Percentiles rank a stretch among this genome's conserved stretches.
phyloP scores from a whole-genome alignment of 2,329 filamentous ascomycete genomes.

The Sarocladium kiliense region DNA sequence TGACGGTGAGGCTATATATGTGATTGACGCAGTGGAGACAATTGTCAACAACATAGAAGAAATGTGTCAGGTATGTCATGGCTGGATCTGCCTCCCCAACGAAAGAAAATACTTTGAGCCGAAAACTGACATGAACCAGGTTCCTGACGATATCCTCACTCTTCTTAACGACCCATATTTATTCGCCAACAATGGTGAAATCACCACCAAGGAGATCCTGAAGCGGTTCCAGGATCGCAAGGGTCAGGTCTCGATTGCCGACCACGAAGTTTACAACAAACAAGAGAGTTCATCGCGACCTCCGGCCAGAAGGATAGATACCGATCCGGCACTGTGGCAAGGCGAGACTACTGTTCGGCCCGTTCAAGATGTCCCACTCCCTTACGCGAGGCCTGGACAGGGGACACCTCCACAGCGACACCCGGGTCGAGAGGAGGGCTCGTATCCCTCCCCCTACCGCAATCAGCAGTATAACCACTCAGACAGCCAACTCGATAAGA shows the following conservation, averaged over 20 bases:
- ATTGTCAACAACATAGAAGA: conserved; percentile 91
- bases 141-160: conserved; percentile 85
- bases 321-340: conserved; percentile 79
- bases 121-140: conserved; percentile 45
- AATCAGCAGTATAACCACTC: conserved; percentile 37
- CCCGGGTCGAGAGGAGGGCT: conserved; percentile 27
- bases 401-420: conserved; percentile 37
- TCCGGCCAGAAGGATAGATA: conserved; percentile 65
- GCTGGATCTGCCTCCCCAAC: not conserved
- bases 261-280: conserved; percentile 52
- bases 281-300: conserved; percentile 52
- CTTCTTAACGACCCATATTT: conserved; percentile 79
- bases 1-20: conserved; percentile 84
- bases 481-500: conserved; percentile 33
- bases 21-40: conserved; percentile 87
- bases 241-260: conserved; percentile 53
- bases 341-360: conserved; percentile 81
- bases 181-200: conserved; percentile 76
- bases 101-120: not conserved
- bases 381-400: conserved; percentile 31
- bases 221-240: conserved; percentile 83
- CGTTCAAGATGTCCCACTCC: conserved; percentile 54
- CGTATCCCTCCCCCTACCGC: conserved; percentile 38
- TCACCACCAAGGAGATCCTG: conserved; percentile 95
- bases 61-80: conserved; percentile 82